Base-by-base conservation (phyloP, 208 protist genomes). In the Trypanosoma lewisi region DNA sequence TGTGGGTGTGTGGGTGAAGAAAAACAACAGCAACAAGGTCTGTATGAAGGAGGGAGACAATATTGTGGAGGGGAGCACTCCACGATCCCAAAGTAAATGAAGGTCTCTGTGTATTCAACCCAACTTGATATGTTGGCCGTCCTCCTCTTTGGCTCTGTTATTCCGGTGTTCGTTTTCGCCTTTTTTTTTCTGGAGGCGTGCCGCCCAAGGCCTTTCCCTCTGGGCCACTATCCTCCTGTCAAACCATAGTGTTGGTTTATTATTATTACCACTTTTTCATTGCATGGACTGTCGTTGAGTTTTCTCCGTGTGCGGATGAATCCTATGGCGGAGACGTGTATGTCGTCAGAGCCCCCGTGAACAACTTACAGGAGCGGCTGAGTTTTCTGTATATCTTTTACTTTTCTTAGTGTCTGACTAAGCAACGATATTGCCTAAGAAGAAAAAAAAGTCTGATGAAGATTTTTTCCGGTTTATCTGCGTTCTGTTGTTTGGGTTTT, bases 181-280 rank as follows among this genome's bases (percentile, higher is more conserved):
- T 41, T 12, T 16, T 41, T 47, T 12, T 12, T 16, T 41, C 28
- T 12, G 48, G 21, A 28, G 49, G 1, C 34, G 21, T 1, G 25
- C 14, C 28, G 21, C 9, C 12, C 33, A 33, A 53, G n/a, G 17
- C 57, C 14, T 78, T 71, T 55, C 56, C 63, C 4, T 36, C 41
- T 30, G 67, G 67, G 17, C 41, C 64, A 17, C 73, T 82, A 34
- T 76, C 77, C 14, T 37, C 55, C n/a, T 21, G 62, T 36, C 77
- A 78, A 54, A 60, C 70, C 8, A 66, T 64, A 23, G 53, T 53
- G 4, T 65, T 82, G 45, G 33, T 65, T 4, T 27, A n/a, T 41
- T 12, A 41, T 41, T 12, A 41, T 41, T n/a, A n/a, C n/a, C n/a
- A n/a, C 36, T 41, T 41, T 41, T 16, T 41, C 12, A 41, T 12